phyloP scores from a whole-genome alignment of 352 stramenopile genomes.

The Aphanomyces cochlioides region DNA sequence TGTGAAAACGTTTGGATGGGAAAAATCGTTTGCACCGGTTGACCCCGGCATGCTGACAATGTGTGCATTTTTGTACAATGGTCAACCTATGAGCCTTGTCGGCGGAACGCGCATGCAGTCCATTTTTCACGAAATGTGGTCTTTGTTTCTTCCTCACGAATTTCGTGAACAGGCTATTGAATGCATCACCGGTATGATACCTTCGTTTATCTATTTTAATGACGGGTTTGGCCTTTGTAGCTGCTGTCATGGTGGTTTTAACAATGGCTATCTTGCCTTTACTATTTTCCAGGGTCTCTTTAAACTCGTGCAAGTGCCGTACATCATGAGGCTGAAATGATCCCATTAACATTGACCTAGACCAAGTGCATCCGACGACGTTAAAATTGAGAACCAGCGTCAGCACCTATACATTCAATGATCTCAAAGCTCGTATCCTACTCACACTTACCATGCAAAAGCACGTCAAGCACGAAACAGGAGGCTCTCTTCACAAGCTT shows the following conservation, averaged over 20 bases:
- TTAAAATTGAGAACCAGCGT: not conserved
- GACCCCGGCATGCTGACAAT: constrained; percentile 16
- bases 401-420: not conserved
- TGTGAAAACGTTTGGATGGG: not conserved
- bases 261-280: not conserved
- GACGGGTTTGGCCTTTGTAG: not conserved
- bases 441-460: not conserved
- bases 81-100: not conserved
- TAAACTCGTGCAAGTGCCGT: not conserved
- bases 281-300: not conserved
- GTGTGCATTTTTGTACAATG: not conserved
- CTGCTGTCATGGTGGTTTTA: not conserved
- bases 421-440: constrained; percentile 2
- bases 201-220: too few species aligned
- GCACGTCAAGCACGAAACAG: not conserved
- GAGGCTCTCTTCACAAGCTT: not conserved
- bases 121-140: constrained; percentile 8
- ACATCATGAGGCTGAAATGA: not conserved
- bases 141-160: not conserved
- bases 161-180: not conserved
- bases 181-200: not conserved
- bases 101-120: not conserved
- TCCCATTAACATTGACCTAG: not conserved
- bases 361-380: not conserved
- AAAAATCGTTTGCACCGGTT: constrained; percentile 15